Conservation (phyloP, 1,139 yeast species). For the Yamadazyma aaseri region DNA sequence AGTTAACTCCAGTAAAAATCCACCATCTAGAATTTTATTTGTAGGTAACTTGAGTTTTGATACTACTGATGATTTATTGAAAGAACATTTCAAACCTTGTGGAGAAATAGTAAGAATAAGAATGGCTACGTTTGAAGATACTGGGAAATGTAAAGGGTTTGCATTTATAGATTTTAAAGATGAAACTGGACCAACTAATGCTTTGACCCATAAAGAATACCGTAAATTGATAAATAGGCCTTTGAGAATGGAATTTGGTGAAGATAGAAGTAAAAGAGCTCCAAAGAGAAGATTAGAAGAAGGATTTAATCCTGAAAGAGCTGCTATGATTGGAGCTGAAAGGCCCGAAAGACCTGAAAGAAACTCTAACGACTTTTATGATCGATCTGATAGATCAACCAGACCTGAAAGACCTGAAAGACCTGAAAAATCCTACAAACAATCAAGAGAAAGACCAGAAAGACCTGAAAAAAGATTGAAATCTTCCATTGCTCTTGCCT, state of each 20-base stretch:
- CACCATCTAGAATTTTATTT: conserved; percentile 85
- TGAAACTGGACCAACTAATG: conserved; percentile 78
- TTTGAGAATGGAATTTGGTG: conserved; percentile 88
- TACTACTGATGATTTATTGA: conserved; percentile 78
- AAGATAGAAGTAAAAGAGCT: conserved; percentile 82
- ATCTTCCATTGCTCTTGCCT: conserved; percentile 85
- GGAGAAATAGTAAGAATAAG: conserved; percentile 81
- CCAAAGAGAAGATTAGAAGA: conserved; percentile 39
- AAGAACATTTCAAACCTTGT: conserved; percentile 73
- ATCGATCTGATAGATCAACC: conserved; percentile 4
- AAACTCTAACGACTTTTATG: conserved; percentile 1
- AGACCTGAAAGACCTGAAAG: conserved; percentile 10
- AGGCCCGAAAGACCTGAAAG: conserved; percentile 2
- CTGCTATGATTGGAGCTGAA: conserved; percentile 1
- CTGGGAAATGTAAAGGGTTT: conserved; percentile 96
- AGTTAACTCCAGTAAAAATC: conserved; percentile 55
- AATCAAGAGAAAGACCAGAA: conserved; percentile 14
- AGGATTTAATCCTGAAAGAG: conserved; percentile 13
- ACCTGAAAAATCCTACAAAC: conserved; percentile 13
- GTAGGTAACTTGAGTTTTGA: conserved; percentile 94
- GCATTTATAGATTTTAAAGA: conserved; percentile 86
- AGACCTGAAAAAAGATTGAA: conserved; percentile 49
- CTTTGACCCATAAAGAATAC: conserved; percentile 71
- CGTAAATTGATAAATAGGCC: conserved; percentile 70
- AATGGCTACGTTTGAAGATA: conserved; percentile 96